Percentiles rank a stretch among this genome's conserved stretches.
Evolutionary conservation across 2,329 filamentous ascomycete genomes (phyloP).

Genomic region (Aspergillus eucalypticola): DNA sequence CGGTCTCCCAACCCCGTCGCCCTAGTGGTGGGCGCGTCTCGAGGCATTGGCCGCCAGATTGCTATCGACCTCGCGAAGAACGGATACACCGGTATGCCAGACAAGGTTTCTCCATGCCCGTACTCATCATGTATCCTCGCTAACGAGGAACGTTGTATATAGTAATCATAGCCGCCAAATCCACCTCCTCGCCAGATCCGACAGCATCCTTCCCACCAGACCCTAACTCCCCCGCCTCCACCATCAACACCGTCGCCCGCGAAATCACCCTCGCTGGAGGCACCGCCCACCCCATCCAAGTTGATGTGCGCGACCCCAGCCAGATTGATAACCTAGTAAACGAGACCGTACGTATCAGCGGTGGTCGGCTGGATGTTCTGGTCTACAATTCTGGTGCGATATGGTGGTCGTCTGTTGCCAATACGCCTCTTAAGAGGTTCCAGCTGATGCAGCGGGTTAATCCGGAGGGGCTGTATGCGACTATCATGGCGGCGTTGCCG

Average conservation of each 20-base stretch:
- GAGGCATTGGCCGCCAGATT: constrained; percentile 79
- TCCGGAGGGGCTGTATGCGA: constrained; percentile 72
- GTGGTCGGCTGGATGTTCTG: constrained; percentile 68
- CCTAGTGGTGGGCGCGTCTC: constrained; percentile 71
- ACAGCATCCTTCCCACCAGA: constrained; percentile 67
- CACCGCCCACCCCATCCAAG: constrained; percentile 64
- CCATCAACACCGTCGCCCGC: constrained; percentile 75
- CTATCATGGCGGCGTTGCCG: constrained; percentile 68
- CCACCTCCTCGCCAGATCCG: constrained; percentile 63
- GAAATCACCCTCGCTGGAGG: constrained; percentile 71
- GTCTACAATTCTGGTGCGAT: constrained; percentile 85
- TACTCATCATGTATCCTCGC: constrained; percentile 2
- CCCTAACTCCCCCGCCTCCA: constrained; percentile 72
- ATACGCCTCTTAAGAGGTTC: constrained; percentile 74
- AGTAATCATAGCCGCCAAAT: constrained; percentile 80
- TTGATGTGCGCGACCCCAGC: constrained; percentile 67
- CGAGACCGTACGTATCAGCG: constrained; percentile 60
- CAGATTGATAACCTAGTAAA: constrained; percentile 63
- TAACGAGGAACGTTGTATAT: background rate
- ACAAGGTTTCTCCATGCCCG: constrained; percentile 4
- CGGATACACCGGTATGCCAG: constrained; percentile 64
- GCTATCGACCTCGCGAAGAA: constrained; percentile 73
- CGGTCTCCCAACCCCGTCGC: constrained; percentile 52
- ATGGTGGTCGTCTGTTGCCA: constrained; percentile 75
- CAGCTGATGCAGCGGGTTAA: constrained; percentile 76